Conservation (phyloP, 306 rosid species). For the Pyrus betulifolia region DNA sequence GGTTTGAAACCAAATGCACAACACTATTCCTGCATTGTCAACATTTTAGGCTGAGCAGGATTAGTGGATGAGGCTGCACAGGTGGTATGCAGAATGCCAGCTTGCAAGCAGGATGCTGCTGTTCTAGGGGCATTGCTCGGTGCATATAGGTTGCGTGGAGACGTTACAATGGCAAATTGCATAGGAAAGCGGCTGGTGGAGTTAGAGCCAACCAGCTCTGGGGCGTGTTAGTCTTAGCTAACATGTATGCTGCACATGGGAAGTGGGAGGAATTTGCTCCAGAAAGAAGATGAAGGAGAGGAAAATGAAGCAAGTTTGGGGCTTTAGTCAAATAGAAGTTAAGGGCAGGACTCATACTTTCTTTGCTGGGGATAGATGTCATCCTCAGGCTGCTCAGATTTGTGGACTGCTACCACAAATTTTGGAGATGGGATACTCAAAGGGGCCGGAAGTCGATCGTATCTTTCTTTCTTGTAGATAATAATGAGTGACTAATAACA, state of each 20-base stretch:
- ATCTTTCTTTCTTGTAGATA: not conserved
- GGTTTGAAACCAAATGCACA: constrained; percentile 27
- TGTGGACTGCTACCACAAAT: constrained; percentile 32
- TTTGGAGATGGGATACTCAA: constrained; percentile 24
- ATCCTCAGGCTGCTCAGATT: constrained; percentile 34
- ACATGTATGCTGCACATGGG: constrained; percentile 32
- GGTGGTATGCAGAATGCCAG: constrained; percentile 19
- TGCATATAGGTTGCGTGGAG: constrained; percentile 34
- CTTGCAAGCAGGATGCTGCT: constrained; percentile 38
- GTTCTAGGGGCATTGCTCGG: constrained; percentile 43
- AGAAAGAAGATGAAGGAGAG: constrained; percentile 42
- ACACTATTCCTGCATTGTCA: constrained; percentile 37
- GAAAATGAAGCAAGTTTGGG: constrained; percentile 38
- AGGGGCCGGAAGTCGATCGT: not conserved
- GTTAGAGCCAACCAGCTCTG: constrained; percentile 27
- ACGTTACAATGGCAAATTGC: constrained; percentile 20
- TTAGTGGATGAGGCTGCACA: constrained; percentile 32
- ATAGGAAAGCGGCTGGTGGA: constrained; percentile 28
- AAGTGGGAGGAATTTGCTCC: constrained; percentile 42
- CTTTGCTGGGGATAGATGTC: constrained; percentile 32
- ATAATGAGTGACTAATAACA: too few species aligned
- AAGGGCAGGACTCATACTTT: constrained; percentile 33
- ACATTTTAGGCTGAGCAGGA: constrained; percentile 37
- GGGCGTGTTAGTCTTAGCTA: constrained; percentile 35
- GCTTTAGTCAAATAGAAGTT: constrained; percentile 36